These are phyloP conservation scores for Calophaca sinica DNA, from an alignment of 306 rosid genomes.

Conservation along the genomic window DNA sequence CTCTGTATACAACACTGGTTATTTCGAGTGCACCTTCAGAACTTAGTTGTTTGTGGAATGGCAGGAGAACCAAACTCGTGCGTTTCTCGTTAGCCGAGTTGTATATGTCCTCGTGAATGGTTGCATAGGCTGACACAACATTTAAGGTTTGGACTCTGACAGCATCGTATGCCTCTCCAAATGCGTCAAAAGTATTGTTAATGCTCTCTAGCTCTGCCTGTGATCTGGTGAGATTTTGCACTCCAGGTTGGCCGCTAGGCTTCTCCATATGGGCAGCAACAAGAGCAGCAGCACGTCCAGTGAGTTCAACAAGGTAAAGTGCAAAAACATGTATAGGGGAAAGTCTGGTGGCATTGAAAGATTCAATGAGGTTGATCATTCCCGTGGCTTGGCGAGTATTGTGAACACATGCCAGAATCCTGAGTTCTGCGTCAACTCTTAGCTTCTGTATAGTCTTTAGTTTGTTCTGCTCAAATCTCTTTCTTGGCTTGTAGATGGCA, in stretches of 20 bases:
- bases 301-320: conserved; percentile 49
- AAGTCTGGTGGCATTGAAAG: conserved; percentile 40
- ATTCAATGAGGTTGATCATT: conserved; percentile 42
- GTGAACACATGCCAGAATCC: conserved; percentile 56
- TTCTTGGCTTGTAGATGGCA: conserved; percentile 44
- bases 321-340: conserved; percentile 49
- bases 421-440: conserved; percentile 48
- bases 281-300: conserved; percentile 48
- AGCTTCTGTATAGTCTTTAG: conserved; percentile 47
- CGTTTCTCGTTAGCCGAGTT: conserved; percentile 43
- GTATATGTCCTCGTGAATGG: conserved; percentile 51
- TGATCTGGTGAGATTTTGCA: conserved; percentile 37
- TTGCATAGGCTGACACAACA: conserved; percentile 46
- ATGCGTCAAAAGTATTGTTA: conserved; percentile 29
- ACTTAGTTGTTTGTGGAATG: conserved; percentile 45
- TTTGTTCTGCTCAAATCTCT: conserved; percentile 42
- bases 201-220: conserved; percentile 47
- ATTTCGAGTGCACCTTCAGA: conserved; percentile 34
- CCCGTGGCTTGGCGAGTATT: conserved; percentile 36
- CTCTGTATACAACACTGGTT: conserved; percentile 21
- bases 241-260: neutral
- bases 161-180: conserved; percentile 39
- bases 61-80: conserved; percentile 45
- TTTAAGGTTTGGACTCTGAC: conserved; percentile 40
- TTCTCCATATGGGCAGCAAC: conserved; percentile 44